Percentiles rank a stretch among this genome's conserved stretches.
Conservation (phyloP, 768 basidiomycete species). For the Chlorophyllum brunneum region DNA sequence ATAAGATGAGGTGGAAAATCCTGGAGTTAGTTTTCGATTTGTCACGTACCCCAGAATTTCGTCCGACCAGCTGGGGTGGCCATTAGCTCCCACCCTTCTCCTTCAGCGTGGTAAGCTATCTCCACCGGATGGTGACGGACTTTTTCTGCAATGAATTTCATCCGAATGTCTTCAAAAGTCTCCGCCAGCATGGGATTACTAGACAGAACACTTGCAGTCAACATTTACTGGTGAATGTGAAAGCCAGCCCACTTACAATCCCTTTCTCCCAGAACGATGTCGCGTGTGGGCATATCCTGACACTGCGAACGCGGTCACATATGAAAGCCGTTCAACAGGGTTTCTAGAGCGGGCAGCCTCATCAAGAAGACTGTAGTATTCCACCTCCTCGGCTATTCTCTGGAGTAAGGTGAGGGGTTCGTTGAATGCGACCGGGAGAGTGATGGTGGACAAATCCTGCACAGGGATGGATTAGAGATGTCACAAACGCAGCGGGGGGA, state of each 20-base stretch:
- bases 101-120: constrained; percentile 84
- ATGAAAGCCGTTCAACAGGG: constrained; percentile 65
- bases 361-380: constrained; percentile 68
- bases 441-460: constrained; percentile 78
- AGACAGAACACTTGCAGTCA: constrained; percentile 12
- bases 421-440: constrained; percentile 88
- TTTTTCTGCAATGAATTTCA: constrained; percentile 85
- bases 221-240: background rate
- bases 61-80: constrained; percentile 81
- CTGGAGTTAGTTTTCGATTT: constrained; percentile 12
- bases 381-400: constrained; percentile 77
- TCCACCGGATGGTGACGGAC: constrained; percentile 82
- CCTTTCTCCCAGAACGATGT: constrained; percentile 79
- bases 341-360: constrained; percentile 58
- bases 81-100: constrained; percentile 68
- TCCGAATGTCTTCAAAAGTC: constrained; percentile 79
- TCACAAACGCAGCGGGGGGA: constrained; percentile 2
- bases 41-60: constrained; percentile 80
- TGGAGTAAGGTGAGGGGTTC: constrained; percentile 84
- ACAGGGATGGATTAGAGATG: background rate
- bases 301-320: constrained; percentile 81
- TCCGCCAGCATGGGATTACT: constrained; percentile 89
- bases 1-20: constrained; percentile 4
- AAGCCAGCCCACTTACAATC: constrained; percentile 59
- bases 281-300: constrained; percentile 82